Evolutionary conservation across 495 filamentous ascomycete genomes (phyloP), one percentile per base, ranked within the genome.

Genomic region (Chaetomium tenue): DNA sequence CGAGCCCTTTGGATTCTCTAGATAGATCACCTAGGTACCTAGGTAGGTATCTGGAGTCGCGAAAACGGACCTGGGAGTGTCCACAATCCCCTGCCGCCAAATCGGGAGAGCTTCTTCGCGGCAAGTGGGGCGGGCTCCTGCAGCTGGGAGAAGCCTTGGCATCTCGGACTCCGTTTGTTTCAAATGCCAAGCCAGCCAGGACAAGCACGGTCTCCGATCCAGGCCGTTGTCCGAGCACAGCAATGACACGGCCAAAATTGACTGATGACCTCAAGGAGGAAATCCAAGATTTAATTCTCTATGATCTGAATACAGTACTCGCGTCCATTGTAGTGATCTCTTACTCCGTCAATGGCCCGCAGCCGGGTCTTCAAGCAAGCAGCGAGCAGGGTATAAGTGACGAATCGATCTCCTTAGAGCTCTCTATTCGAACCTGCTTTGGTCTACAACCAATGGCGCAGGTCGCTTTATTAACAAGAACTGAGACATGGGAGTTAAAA

Each of bases 141-240:
- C 9, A 50, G 18, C 6, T n/a, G 12, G 26, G 25, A 5, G 26
- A 26, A 9, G 33, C 11, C 33, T 37, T 37, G 33, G 52, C 28
- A 18, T 33, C 18, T 54, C 28, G 9, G 28, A 5, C 5, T 37
- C 33, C 52, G 5, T 16, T 15, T 37, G 6, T 37, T 20, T n/a
- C 12, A 20, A 40, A 8, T 46, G 60, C 60, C 60, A 62, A 62
- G 60, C 33, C 58, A 62, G 60, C 33, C 58, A 23, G 53, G 53
- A 33, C 30, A 23, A 30, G 13, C 50, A n/a, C n/a, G n/a, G n/a
- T 22, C 22, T 25, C 44, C 7, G 16, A 46, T 46, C 42, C 7
- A 7, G 30, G 30, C 30, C 30, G 30, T 33, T n/a, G n/a, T n/a
- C n/a, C n/a, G n/a, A n/a, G n/a, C n/a, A n/a, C n/a, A n/a, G n/a